These are phyloP conservation scores for Talaromyces funiculosus DNA, from an alignment of 2,329 filamentous ascomycete species.

Conservation along the genomic window DNA sequence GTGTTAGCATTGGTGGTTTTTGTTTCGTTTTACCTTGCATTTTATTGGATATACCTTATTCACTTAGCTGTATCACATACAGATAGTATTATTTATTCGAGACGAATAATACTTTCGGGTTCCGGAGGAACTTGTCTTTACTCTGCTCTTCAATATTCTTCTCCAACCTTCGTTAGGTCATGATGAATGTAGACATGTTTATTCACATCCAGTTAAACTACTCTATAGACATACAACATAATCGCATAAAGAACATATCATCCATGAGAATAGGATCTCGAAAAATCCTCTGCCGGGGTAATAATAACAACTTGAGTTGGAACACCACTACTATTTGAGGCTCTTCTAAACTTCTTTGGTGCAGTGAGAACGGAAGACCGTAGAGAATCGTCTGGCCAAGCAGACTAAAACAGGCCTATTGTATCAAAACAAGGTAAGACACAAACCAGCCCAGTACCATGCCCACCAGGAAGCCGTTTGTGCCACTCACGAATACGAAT, in stretches of 20 bases:
- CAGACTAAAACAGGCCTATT: background rate
- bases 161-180: background rate
- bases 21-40: background rate
- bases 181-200: background rate
- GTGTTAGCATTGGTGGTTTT: background rate
- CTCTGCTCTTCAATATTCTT: background rate
- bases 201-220: background rate
- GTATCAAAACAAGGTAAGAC: background rate
- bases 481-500: background rate
- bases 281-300: background rate
- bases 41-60: background rate
- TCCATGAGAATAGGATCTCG: background rate
- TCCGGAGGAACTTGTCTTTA: background rate
- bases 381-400: background rate
- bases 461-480: background rate
- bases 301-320: background rate
- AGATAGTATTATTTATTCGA: background rate
- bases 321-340: background rate
- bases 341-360: background rate
- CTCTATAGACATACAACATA: background rate
- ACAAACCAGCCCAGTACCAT: constrained; percentile 4
- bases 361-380: background rate
- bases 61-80: background rate
- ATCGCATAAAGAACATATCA: background rate
- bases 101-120: background rate